A percentile compares a stretch with the other conserved stretches of the same genome.
phyloP scores from a whole-genome alignment of 1,139 yeast genomes.

The Yamadazyma atmosphaerica region DNA sequence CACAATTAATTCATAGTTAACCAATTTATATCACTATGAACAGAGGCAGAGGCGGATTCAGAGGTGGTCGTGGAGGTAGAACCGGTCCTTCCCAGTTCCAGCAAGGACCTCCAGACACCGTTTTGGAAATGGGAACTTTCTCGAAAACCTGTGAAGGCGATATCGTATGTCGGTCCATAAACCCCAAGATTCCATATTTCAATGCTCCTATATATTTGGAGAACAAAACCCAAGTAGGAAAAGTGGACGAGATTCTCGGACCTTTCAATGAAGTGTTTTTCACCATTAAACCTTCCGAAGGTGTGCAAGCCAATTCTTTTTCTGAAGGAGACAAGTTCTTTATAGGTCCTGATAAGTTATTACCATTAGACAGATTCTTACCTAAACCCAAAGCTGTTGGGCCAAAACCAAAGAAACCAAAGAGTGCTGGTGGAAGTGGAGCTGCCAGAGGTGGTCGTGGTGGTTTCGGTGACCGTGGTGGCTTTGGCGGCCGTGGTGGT shows the following conservation, averaged over 20 bases:
- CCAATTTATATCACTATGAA: constrained; percentile 34
- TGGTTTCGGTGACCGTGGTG: constrained; percentile 36
- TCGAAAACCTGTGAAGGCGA: constrained; percentile 96
- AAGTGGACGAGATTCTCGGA: constrained; percentile 97
- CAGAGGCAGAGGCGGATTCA: constrained; percentile 73
- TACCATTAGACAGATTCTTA: constrained; percentile 93
- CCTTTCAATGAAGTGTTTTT: constrained; percentile 96
- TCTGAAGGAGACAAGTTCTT: constrained; percentile 94
- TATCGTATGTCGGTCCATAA: constrained; percentile 92
- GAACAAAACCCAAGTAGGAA: constrained; percentile 93
- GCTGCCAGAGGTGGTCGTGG: constrained; percentile 51
- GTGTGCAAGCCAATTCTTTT: constrained; percentile 91
- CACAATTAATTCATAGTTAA: not conserved
- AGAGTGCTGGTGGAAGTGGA: constrained; percentile 44
- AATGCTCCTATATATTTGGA: constrained; percentile 98
- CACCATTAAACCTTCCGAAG: constrained; percentile 94
- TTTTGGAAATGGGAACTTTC: constrained; percentile 92
- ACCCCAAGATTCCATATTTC: constrained; percentile 94
- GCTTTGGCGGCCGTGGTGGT: constrained; percentile 25
- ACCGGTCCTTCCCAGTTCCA: constrained; percentile 55
- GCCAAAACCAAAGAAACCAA: constrained; percentile 76
- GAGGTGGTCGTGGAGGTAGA: constrained; percentile 65
- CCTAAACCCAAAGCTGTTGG: constrained; percentile 86
- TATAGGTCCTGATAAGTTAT: constrained; percentile 91
- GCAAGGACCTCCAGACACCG: constrained; percentile 93